Conservation (phyloP, 306 rosid species). For the Quercus gilva region DNA sequence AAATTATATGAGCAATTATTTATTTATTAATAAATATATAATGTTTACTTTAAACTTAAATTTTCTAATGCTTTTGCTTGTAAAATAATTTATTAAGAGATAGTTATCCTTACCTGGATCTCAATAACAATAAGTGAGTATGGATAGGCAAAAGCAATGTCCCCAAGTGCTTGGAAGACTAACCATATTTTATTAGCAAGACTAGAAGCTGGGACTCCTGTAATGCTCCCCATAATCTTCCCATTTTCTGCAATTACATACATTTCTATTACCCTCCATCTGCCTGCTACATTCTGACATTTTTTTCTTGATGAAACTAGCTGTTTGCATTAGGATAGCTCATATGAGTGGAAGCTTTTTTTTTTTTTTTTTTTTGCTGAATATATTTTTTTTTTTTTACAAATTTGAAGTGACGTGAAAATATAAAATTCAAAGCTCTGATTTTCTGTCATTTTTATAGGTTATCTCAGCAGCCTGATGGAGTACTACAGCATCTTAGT, state of each 20-base stretch:
- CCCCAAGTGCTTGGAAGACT: constrained; percentile 81
- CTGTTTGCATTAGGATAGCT: background rate
- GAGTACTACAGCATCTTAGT: background rate
- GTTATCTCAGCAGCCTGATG: background rate
- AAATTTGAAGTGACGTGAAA: background rate
- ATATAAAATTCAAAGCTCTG: background rate
- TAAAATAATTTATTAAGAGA: background rate
- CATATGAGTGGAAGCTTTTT: background rate
- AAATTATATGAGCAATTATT: background rate
- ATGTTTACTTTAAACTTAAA: background rate
- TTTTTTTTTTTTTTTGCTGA: too few species aligned
- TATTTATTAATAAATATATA: background rate
- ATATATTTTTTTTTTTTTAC: background rate
- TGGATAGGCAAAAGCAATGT: constrained; percentile 86
- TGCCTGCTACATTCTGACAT: background rate
- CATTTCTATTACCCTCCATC: background rate
- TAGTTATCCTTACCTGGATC: constrained; percentile 54
- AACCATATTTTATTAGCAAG: constrained; percentile 53
- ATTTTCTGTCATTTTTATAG: background rate
- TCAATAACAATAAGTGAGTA: constrained; percentile 77
- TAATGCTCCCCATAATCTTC: constrained; percentile 42
- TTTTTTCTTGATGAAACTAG: background rate
- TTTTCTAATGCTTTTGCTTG: background rate
- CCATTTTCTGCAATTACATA: constrained; percentile 56
- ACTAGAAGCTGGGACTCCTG: constrained; percentile 48